Conservation (phyloP, 2,329 filamentous ascomycete species). For the Alternaria gansuensis region DNA sequence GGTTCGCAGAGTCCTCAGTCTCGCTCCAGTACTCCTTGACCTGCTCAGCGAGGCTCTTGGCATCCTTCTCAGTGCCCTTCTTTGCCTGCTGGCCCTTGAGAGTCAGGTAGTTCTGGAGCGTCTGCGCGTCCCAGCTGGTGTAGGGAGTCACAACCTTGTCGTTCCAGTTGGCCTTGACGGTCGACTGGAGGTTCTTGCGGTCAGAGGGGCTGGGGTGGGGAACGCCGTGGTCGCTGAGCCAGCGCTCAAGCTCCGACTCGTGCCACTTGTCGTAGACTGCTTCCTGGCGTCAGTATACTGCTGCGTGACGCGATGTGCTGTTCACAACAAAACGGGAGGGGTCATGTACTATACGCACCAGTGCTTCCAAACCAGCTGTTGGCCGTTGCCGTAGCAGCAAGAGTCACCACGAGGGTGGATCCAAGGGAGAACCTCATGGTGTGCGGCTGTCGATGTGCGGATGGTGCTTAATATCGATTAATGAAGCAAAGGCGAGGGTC, state of each 20-base stretch:
- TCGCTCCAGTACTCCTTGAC: slow-evolving; percentile 81
- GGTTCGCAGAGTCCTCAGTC: slow-evolving; percentile 76
- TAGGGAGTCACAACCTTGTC: slow-evolving; percentile 77
- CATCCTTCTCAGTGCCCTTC: slow-evolving; percentile 71
- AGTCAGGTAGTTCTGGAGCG: slow-evolving; percentile 73
- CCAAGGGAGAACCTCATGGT: slow-evolving; percentile 80
- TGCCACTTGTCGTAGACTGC: slow-evolving; percentile 99
- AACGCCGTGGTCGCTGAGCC: slow-evolving; percentile 91
- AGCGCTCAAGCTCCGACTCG: slow-evolving; percentile 94
- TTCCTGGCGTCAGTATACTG: slow-evolving; percentile 35
- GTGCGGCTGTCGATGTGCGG: slow-evolving; percentile 25
- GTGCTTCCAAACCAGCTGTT: slow-evolving; percentile 88
- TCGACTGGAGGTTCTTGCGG: slow-evolving; percentile 89
- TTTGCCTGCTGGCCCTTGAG: slow-evolving; percentile 75
- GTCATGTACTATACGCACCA: slow-evolving; percentile 65
- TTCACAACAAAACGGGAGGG: slow-evolving; percentile 13
- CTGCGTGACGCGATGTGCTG: not conserved
- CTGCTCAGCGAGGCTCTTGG: slow-evolving; percentile 72
- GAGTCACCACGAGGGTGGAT: slow-evolving; percentile 73
- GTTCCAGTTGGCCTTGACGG: slow-evolving; percentile 93
- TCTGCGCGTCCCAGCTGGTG: slow-evolving; percentile 75
- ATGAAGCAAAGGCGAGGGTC: slow-evolving; percentile 27
- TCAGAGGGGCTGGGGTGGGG: slow-evolving; percentile 90
- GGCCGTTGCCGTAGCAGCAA: slow-evolving; percentile 76
- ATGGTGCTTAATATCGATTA: slow-evolving; percentile 31